phyloP scores from a whole-genome alignment of 2,329 filamentous ascomycete species.

The Ceratocystis ficicola region DNA sequence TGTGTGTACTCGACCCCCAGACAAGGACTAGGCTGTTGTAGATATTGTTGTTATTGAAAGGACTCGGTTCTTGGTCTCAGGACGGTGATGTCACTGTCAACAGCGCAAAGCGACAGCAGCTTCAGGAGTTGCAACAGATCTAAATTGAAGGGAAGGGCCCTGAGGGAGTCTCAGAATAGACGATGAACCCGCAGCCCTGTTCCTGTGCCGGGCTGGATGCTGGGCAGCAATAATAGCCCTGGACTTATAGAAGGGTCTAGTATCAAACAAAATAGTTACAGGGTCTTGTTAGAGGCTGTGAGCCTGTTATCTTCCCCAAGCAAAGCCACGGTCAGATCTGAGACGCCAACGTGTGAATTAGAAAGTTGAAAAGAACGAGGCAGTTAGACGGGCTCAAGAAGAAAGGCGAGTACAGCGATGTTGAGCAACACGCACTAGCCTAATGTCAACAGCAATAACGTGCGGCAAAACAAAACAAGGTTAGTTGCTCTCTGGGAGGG shows the following conservation, averaged over 20 bases:
- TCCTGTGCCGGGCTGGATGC: not conserved
- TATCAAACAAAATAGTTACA: slow-evolving; percentile 5
- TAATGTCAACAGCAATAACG: not conserved
- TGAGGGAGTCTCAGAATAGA: not conserved
- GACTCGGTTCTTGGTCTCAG: no score
- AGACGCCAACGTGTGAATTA: not conserved
- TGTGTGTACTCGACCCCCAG: no score
- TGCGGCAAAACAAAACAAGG: slow-evolving; percentile 8
- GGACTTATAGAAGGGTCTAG: not conserved
- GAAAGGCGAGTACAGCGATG: not conserved
- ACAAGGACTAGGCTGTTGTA: no score
- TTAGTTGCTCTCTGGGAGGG: not conserved
- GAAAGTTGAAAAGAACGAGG: not conserved
- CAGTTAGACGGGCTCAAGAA: not conserved
- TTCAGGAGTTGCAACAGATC: slow-evolving; percentile 4
- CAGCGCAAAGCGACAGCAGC: not conserved
- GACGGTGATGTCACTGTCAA: not conserved
- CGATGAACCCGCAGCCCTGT: not conserved
- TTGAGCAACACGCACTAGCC: not conserved
- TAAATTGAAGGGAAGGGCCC: not conserved
- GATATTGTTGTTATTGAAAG: no score
- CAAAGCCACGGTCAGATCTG: not conserved
- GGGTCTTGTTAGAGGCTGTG: not conserved
- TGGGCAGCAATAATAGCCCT: not conserved
- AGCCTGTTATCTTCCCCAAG: not conserved